Base-by-base conservation (phyloP, 345 rosid genomes). In the Conringia planisiliqua region DNA sequence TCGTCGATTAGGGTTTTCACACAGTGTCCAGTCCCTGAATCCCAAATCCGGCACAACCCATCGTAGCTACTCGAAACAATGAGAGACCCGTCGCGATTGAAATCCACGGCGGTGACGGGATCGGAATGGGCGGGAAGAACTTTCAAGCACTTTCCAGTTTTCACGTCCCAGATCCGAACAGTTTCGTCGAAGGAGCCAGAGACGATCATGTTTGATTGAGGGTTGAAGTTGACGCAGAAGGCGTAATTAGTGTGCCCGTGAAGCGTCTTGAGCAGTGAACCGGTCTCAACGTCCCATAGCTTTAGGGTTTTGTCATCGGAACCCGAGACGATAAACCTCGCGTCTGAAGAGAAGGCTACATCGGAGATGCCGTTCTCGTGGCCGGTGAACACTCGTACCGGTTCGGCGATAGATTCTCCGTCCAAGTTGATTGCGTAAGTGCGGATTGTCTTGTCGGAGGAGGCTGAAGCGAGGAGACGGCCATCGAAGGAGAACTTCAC, bases 121-220 rank as follows among this genome's bases (percentile, higher is more conserved):
- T 89, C 97, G 1, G 98, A 95, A 73, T 95, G 98, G 9, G 99
- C 97, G 0, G 98, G 99, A 14, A 95, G 81, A 16, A 95, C 97
- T 82, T 86, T 90, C 73, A 95, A 81, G 72, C 98, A 92, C 82
- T 89, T 92, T 1, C 98, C 97, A 4, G 80, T 79, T 71, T 87
- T 90, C 29, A 92, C 92, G 44, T 95, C 99, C 99, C 98, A 95
- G 30, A 95, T 71, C 70, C 97, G 80, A 62, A 95, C 99, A 18
- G 97, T 91, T 79, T 92, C 99, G 27, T 95, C 97, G 64, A 85
- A 95, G 10, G 96, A 85, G 10, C 99, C 97, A n/a, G 94, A 92
- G 46, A 88, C 99, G 40, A 95, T 85, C 91, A 90, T 85, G 66
- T 88, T 95, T 18, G 96, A 86, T 33, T 90, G 92, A 1, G 96